A percentile compares a stretch with the other conserved stretches of the same genome.
Conservation (phyloP, 2,329 filamentous ascomycete genomes). For the Colletotrichum simmondsii region DNA sequence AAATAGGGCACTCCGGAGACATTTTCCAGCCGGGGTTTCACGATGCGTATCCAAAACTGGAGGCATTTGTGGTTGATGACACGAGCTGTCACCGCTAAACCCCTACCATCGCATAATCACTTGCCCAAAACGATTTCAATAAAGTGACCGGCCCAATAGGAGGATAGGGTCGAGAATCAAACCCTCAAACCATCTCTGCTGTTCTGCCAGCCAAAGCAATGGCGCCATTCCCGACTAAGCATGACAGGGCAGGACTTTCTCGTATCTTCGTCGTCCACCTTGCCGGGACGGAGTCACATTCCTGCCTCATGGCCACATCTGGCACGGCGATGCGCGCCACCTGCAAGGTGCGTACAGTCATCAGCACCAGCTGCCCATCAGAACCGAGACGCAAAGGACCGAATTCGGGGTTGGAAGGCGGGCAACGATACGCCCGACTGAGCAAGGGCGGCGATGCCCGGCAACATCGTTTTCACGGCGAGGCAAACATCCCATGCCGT, state of each 20-base stretch:
- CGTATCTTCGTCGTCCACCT: slow-evolving; percentile 21
- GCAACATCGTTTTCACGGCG: background rate
- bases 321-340: slow-evolving; percentile 8
- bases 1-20: background rate
- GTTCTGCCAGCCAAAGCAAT: background rate
- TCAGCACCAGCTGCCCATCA: slow-evolving; percentile 10
- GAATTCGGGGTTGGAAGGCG: slow-evolving; percentile 2
- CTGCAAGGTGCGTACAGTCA: slow-evolving; percentile 27
- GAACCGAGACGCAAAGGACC: slow-evolving; percentile 4
- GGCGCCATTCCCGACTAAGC: slow-evolving; percentile 16
- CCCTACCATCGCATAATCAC: slow-evolving; percentile 17
- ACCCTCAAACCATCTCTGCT: background rate
- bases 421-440: slow-evolving; percentile 7
- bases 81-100: slow-evolving; percentile 13
- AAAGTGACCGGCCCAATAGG: slow-evolving; percentile 29
- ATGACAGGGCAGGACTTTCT: slow-evolving; percentile 21
- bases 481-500: slow-evolving; percentile 4
- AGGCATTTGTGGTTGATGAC: slow-evolving; percentile 11
- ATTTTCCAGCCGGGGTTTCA: background rate
- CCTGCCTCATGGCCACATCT: slow-evolving; percentile 19
- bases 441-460: background rate
- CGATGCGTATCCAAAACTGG: background rate
- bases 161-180: slow-evolving; percentile 3
- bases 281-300: slow-evolving; percentile 17
- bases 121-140: slow-evolving; percentile 31